Evolutionary conservation across 2,329 filamentous ascomycete species (phyloP), one percentile per base, ranked within the genome.

Genomic region (Cladobotryum mycophilum): DNA sequence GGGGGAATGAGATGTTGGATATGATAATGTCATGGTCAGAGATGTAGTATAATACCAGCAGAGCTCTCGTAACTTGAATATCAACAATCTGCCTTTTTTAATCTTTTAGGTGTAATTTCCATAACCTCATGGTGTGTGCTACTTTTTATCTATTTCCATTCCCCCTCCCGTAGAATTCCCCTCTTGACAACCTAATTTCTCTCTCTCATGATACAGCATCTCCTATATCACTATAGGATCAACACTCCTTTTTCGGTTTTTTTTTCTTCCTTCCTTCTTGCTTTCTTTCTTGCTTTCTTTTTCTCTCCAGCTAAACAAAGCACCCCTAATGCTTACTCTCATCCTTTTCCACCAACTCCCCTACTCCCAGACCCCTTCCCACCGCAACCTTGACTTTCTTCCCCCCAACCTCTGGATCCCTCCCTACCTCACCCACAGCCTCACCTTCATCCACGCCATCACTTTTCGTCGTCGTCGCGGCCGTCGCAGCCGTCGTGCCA

Each of bases 361-460:
- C 87, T 0, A 96, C 90, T 2, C 91, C 91, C 45, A 95, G 66
- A 1, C 76, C 79, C 61, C 89, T 76, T 14, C 91, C 91, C 46
- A 96, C 86, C 71, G 89, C 91, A 54, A 95, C 88, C 72, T 89
- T 91, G 57, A 86, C 78, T 82, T 86, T 88, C 66, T 81, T 84
- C 47, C 80, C 76, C 46, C 53, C 59, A 13, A 58, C 64, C 52
- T 65, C 61, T 12, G 72, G 74, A 43, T 76, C 73, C 53, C 69
- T 64, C n/a, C 83, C 85, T 13, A 82, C 70, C 44, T 85, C 81
- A 4, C 86, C 86, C 1, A 87, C 85, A 3, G 82, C 74, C 12
- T 88, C 85, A 7, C 85, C 86, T 72, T 89, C 86, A 65, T 88
- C 82, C 14, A 64, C 64, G 6, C 61, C 64, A 13, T 70, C 70